A percentile compares a stretch with the other conserved stretches of the same genome.
These are phyloP conservation scores for Wickerhamiella siamensis DNA, from an alignment of 805 yeast genomes.

Conservation along the genomic window DNA sequence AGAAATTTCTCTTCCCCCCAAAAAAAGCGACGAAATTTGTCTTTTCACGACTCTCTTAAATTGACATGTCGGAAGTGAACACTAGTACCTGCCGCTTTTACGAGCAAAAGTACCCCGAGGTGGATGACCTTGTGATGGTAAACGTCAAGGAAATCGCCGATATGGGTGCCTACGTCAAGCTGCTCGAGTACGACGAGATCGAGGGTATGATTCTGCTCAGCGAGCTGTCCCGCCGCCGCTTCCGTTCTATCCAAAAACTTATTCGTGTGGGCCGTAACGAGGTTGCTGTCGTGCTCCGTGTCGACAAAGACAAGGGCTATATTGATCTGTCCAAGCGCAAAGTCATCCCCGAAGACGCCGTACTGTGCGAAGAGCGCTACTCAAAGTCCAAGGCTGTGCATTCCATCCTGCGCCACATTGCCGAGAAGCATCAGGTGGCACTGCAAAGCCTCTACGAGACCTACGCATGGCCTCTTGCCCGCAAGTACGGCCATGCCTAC, in stretches of 20 bases:
- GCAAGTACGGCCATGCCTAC: conserved; percentile 90
- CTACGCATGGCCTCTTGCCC: conserved; percentile 95
- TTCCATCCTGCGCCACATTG: conserved; percentile 96
- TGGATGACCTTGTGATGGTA: conserved; percentile 97
- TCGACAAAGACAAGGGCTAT: conserved; percentile 96
- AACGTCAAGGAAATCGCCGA: conserved; percentile 85
- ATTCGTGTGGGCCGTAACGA: conserved; percentile 97
- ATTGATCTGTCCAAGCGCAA: conserved; percentile 95
- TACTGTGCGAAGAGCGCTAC: conserved; percentile 93
- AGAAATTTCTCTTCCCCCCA: not conserved
- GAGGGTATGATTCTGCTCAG: conserved; percentile 97
- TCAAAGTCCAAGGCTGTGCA: conserved; percentile 95
- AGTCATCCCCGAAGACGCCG: conserved; percentile 93
- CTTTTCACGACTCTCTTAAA: no score
- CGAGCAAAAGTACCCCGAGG: conserved; percentile 97
- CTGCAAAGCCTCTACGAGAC: conserved; percentile 75
- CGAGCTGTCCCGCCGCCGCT: conserved; percentile 96
- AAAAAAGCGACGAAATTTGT: not conserved
- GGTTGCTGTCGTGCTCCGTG: conserved; percentile 94
- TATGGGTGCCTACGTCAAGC: conserved; percentile 95
- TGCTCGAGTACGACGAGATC: conserved; percentile 91
- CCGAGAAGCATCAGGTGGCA: conserved; percentile 84
- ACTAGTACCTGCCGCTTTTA: conserved; percentile 84
- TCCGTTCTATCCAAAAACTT: conserved; percentile 90
- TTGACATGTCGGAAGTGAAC: conserved; percentile 21